A percentile compares a stretch with the other conserved stretches of the same genome.
These are phyloP conservation scores for Erythrobasidium yunnanense DNA, from an alignment of 768 basidiomycete species.

Conservation along the genomic window DNA sequence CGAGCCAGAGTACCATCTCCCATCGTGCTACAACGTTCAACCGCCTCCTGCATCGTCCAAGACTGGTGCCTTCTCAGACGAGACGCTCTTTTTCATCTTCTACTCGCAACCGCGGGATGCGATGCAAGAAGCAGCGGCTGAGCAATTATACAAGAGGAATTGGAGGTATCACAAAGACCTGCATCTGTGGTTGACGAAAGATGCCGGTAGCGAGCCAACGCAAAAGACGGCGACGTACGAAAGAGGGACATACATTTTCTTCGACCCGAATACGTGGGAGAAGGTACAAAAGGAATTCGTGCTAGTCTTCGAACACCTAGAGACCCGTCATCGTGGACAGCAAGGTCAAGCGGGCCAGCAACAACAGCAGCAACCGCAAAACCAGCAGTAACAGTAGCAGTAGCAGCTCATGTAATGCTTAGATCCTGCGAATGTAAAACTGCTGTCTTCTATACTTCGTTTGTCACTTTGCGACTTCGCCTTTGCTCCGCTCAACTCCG, in stretches of 20 bases:
- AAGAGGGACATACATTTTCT: constrained; percentile 78
- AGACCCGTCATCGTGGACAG: not conserved
- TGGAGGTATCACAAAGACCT: constrained; percentile 95
- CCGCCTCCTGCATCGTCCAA: constrained; percentile 72
- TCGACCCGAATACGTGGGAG: constrained; percentile 40
- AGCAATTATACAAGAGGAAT: constrained; percentile 90
- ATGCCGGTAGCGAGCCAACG: constrained; percentile 53
- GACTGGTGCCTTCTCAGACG: constrained; percentile 77
- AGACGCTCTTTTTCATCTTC: constrained; percentile 97
- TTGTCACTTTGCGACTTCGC: too few relatives aligned
- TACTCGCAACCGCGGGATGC: constrained; percentile 85
- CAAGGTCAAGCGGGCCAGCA: not conserved
- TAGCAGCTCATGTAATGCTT: too few relatives aligned
- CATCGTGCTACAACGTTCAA: constrained; percentile 83
- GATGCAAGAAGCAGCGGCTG: constrained; percentile 84
- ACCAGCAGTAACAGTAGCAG: not conserved
- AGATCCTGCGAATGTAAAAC: too few relatives aligned
- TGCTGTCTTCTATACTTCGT: too few relatives aligned
- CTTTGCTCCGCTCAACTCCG: too few relatives aligned
- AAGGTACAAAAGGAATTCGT: constrained; percentile 31
- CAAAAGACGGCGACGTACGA: constrained; percentile 52
- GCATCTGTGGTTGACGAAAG: constrained; percentile 77
- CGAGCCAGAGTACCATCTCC: constrained; percentile 84
- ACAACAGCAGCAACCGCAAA: not conserved
- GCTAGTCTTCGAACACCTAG: constrained; percentile 28